Base-by-base conservation (phyloP, 495 filamentous ascomycete genomes). In the Ascobolus immersus region DNA sequence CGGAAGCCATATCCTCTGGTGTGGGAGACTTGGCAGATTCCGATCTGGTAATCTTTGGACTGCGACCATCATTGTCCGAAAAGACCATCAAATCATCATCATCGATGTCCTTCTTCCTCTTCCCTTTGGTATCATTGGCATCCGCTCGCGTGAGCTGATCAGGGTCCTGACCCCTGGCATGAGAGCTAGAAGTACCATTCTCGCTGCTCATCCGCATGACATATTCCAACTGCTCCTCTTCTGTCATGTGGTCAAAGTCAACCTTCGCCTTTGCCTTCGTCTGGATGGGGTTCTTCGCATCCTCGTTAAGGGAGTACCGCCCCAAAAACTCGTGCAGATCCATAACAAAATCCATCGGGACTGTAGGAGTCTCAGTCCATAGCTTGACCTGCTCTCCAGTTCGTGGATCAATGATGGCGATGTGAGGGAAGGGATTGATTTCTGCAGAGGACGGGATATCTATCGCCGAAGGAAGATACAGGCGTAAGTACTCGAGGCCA, bases 351-450 rank as follows among this genome's bases (percentile, higher is more conserved):
- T 93, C 86, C 10, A 64, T 45, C 2, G 80, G 51, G 25, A 64
- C 65, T 7, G 82, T 67, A 12, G 86, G 80, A 11, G 61, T 59
- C 2, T 82, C 80, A 4, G 77, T 80, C 81, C 82, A 93, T 2
- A 84, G 69, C 54, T 96, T 94, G 39, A 94, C 79, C 52, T 93
- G 84, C 53, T 94, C 86, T 25, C 86, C 86, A 5, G 86, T 96
- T 24, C 86, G 67, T 1, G 86, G 86, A 47, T 96, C 86, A 33
- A 96, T 67, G 45, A 96, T 90, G 10, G 80, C 77, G 36, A 93
- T 90, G 43, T 93, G 80, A 4, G 86, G 86, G 50, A 89, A 96
- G 17, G 41, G 31, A 26, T 49, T 28, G 14, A 13, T 19, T 9
- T 33, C 21, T 27, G 41, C 30, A 24, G 35, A 36, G 6, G 34